These are phyloP conservation scores for Clavariopsis aquatica DNA, from an alignment of 495 filamentous ascomycete species.

Conservation along the genomic window DNA sequence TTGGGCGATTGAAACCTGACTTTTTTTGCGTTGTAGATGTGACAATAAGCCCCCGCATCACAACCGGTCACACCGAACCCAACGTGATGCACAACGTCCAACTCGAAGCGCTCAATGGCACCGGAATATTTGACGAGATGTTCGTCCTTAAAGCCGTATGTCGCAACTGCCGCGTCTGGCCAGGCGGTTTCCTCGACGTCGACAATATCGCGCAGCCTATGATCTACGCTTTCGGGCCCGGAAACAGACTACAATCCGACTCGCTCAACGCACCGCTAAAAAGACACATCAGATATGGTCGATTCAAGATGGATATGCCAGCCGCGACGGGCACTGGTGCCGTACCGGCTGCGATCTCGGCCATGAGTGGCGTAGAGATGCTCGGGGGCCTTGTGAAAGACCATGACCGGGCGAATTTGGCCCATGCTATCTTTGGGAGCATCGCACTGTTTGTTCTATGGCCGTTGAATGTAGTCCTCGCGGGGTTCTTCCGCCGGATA, in stretches of 20 bases:
- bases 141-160: conserved; percentile 38
- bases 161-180: conserved; percentile 38
- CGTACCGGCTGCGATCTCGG: conserved; percentile 22
- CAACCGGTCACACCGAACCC: conserved; percentile 36
- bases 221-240: conserved; percentile 41
- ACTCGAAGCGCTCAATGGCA: conserved; percentile 31
- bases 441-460: conserved; percentile 37
- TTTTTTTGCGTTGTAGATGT: conserved; percentile 24
- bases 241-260: conserved; percentile 19
- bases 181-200: conserved; percentile 25
- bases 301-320: conserved; percentile 39
- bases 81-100: conserved; percentile 18
- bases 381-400: conserved; percentile 18
- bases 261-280: conserved; percentile 26
- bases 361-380: conserved; percentile 22
- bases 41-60: conserved; percentile 37
- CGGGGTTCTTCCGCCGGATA: conserved; percentile 33
- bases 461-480: conserved; percentile 34
- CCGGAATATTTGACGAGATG: conserved; percentile 35
- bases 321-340: conserved; percentile 31
- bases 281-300: conserved; percentile 33
- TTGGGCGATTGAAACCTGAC: background rate
- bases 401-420: conserved; percentile 30
- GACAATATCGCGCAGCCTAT: conserved; percentile 31
- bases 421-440: conserved; percentile 35